Conservation (phyloP, 2,329 filamentous ascomycete species). For the Fusarium avenaceum region DNA sequence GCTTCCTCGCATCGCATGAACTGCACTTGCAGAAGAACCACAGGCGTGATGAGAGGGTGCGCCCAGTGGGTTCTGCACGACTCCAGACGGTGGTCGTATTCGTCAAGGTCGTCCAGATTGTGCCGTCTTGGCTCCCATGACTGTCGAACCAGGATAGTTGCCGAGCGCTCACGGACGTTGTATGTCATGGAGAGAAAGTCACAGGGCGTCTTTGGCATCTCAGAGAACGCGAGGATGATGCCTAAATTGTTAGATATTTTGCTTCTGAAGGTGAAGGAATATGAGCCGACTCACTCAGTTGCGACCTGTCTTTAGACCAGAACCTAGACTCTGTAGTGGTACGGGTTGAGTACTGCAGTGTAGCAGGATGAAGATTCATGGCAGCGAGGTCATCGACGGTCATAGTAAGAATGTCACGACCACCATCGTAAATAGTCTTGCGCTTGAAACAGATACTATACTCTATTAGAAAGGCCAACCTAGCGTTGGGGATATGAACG, state of each 20-base stretch:
- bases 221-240: slow-evolving; percentile 61
- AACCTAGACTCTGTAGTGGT: slow-evolving; percentile 58
- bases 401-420: slow-evolving; percentile 55
- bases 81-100: slow-evolving; percentile 62
- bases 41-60: slow-evolving; percentile 61
- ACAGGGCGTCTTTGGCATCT: slow-evolving; percentile 60
- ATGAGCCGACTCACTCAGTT: slow-evolving; percentile 49
- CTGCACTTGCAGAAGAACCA: slow-evolving; percentile 62
- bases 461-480: slow-evolving; percentile 6
- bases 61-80: slow-evolving; percentile 61
- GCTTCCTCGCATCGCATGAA: slow-evolving; percentile 61
- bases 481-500: slow-evolving; percentile 9
- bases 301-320: slow-evolving; percentile 56
- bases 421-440: slow-evolving; percentile 50
- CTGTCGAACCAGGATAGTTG: slow-evolving; percentile 60
- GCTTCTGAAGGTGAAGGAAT: too few species aligned
- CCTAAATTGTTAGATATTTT: slow-evolving; percentile 46
- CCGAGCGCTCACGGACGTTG: slow-evolving; percentile 54
- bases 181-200: slow-evolving; percentile 64
- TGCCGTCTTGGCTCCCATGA: slow-evolving; percentile 60
- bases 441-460: slow-evolving; percentile 55
- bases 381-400: slow-evolving; percentile 53
- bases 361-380: slow-evolving; percentile 57
- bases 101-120: slow-evolving; percentile 59
- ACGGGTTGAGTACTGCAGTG: slow-evolving; percentile 56